phyloP scores from a whole-genome alignment of 2,329 filamentous ascomycete species.

The Hortaea werneckii region DNA sequence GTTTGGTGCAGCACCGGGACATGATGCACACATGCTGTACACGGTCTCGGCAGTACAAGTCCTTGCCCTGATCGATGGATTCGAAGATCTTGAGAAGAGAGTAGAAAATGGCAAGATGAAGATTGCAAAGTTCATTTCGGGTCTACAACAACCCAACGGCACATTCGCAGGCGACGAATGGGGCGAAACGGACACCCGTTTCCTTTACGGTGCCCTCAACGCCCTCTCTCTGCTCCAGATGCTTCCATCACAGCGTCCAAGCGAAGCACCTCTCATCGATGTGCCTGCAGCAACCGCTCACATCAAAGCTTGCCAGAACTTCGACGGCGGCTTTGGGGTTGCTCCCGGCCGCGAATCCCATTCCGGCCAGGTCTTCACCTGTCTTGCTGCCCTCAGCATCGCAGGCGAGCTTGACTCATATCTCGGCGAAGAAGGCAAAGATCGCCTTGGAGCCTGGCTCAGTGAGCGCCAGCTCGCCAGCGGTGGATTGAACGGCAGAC shows the following conservation, averaged over 20 bases:
- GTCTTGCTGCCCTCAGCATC: slow-evolving; percentile 76
- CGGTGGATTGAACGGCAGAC: slow-evolving; percentile 85
- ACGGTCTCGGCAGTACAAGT: slow-evolving; percentile 94
- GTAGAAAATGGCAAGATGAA: slow-evolving; percentile 57
- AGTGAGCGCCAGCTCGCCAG: slow-evolving; percentile 82
- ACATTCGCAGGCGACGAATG: slow-evolving; percentile 92
- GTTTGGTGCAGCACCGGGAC: slow-evolving; percentile 85
- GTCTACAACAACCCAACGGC: slow-evolving; percentile 69
- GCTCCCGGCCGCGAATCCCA: slow-evolving; percentile 88
- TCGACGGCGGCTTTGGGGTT: slow-evolving; percentile 88
- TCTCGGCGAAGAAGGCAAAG: slow-evolving; percentile 56
- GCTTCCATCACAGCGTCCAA: slow-evolving; percentile 36
- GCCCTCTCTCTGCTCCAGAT: slow-evolving; percentile 74
- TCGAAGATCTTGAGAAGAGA: slow-evolving; percentile 67
- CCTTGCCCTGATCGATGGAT: slow-evolving; percentile 72
- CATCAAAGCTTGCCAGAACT: slow-evolving; percentile 75
- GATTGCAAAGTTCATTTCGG: slow-evolving; percentile 72
- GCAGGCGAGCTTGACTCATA: slow-evolving; percentile 60
- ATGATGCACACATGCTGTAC: slow-evolving; percentile 93
- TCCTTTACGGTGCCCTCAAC: slow-evolving; percentile 83
- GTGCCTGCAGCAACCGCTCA: slow-evolving; percentile 71
- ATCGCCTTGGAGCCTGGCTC: slow-evolving; percentile 78
- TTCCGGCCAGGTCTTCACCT: slow-evolving; percentile 91
- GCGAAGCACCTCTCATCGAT: slow-evolving; percentile 48
- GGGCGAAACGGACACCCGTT: slow-evolving; percentile 92